phyloP scores from a whole-genome alignment of 768 basidiomycete species.

The Rhodosporidiobolus odoratus region DNA sequence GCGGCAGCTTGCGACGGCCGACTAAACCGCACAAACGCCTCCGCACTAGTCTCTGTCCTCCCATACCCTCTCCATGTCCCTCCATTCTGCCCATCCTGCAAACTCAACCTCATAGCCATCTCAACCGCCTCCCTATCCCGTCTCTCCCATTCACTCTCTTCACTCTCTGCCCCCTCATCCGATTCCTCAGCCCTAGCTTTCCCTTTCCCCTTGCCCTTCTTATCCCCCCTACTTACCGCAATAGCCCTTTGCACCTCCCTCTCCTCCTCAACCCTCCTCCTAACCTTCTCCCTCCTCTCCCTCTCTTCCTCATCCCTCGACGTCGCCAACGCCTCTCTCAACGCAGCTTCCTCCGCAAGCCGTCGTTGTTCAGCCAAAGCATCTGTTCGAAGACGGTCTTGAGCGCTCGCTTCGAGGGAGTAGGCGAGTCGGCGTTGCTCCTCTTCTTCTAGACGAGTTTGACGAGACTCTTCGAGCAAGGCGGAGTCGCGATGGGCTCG shows the following conservation, averaged over 20 bases:
- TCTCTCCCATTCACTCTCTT: not conserved
- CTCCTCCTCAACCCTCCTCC: not conserved
- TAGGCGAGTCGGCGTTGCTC: conserved; percentile 2
- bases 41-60: not conserved
- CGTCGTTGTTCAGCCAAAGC: not conserved
- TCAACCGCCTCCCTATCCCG: conserved; percentile 21
- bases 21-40: not conserved
- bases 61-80: not conserved
- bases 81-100: conserved; percentile 2
- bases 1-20: not conserved
- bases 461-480: not conserved
- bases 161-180: not conserved
- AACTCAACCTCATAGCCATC: conserved; percentile 10
- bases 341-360: conserved; percentile 2
- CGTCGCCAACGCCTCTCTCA: conserved; percentile 9
- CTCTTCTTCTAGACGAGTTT: not conserved
- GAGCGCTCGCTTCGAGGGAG: not conserved
- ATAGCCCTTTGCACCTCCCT: not conserved
- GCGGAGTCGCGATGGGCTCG: not conserved
- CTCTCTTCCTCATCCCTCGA: conserved; percentile 1
- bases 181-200: not conserved
- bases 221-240: not conserved
- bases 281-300: not conserved
- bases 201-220: not conserved
- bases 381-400: not conserved